phyloP scores from a whole-genome alignment of 148 eudicot species.

The Pharnaceum exiguum region DNA sequence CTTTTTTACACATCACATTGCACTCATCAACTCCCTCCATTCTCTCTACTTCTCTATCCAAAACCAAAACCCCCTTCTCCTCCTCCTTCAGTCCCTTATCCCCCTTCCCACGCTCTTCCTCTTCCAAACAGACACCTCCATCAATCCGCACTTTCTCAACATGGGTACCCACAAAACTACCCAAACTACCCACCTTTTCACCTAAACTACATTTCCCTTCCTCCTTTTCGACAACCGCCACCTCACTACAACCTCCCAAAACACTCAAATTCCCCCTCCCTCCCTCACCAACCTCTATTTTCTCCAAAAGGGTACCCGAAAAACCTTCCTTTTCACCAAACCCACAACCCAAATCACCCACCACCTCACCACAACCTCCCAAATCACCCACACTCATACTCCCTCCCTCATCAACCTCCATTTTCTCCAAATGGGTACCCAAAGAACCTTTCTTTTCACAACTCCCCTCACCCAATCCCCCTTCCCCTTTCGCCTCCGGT shows the following conservation, averaged over 20 bases:
- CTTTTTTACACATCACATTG: constrained; percentile 6
- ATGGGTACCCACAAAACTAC: not conserved
- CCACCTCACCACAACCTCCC: not conserved
- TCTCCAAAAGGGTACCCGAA: not conserved
- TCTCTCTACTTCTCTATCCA: too few relatives aligned
- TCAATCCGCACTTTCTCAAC: constrained; percentile 21
- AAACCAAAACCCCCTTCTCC: constrained; percentile 17
- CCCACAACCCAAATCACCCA: not conserved
- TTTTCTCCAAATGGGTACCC: constrained; percentile 9
- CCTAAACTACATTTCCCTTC: too few relatives aligned
- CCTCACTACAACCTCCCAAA: too few relatives aligned
- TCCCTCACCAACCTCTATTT: too few relatives aligned
- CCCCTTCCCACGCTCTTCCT: not conserved
- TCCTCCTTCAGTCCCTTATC: constrained; percentile 13
- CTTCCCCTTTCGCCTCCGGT: constrained; percentile 15
- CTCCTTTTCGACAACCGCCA: too few relatives aligned
- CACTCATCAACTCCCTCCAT: constrained; percentile 16
- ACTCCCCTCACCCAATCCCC: constrained; percentile 4
- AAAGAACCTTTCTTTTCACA: constrained; percentile 10
- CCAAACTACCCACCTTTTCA: not conserved
- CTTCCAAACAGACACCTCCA: not conserved
- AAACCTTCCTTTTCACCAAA: not conserved
- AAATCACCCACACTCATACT: constrained; percentile 5
- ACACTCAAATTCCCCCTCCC: too few relatives aligned
- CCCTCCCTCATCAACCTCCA: not conserved